phyloP scores from a whole-genome alignment of 139 green algal genomes.

The Spirogloea muscicola region DNA sequence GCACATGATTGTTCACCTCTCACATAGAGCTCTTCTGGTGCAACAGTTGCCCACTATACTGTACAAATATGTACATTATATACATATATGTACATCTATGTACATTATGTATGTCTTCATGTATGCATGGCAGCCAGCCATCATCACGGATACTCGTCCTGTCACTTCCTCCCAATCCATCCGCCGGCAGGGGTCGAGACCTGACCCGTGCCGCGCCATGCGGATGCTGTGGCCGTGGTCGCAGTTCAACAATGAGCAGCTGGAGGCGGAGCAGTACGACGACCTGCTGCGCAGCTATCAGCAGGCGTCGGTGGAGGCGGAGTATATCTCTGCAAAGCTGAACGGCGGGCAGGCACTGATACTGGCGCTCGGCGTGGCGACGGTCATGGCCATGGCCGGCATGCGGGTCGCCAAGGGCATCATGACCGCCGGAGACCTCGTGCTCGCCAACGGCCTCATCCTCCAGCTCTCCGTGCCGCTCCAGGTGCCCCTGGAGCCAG shows the following conservation, averaged over 20 bases:
- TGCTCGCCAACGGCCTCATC: constrained; percentile 87
- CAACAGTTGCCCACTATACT: no score
- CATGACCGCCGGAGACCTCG: constrained; percentile 50
- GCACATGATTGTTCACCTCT: no score
- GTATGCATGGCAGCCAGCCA: no score
- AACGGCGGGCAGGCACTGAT: constrained; percentile 89
- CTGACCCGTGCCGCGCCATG: no score
- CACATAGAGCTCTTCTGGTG: no score
- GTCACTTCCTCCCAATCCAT: no score
- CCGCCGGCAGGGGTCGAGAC: no score
- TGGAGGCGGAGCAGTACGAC: constrained; percentile 42
- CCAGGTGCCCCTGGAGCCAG: constrained; percentile 52
- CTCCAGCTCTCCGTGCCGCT: constrained; percentile 92
- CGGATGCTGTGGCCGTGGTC: no score
- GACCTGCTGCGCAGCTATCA: constrained; percentile 40
- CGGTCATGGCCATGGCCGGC: constrained; percentile 56
- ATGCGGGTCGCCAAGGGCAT: constrained; percentile 19
- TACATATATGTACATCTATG: no score
- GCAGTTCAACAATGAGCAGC: constrained; percentile 73
- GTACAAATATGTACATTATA: no score
- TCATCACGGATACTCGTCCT: no score
- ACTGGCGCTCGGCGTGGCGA: constrained; percentile 68
- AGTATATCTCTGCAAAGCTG: constrained; percentile 69
- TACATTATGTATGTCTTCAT: no score
- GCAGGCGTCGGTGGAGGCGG: constrained; percentile 54